Base-by-base conservation (phyloP, 345 rosid species). In the Microthlaspi erraticum region DNA sequence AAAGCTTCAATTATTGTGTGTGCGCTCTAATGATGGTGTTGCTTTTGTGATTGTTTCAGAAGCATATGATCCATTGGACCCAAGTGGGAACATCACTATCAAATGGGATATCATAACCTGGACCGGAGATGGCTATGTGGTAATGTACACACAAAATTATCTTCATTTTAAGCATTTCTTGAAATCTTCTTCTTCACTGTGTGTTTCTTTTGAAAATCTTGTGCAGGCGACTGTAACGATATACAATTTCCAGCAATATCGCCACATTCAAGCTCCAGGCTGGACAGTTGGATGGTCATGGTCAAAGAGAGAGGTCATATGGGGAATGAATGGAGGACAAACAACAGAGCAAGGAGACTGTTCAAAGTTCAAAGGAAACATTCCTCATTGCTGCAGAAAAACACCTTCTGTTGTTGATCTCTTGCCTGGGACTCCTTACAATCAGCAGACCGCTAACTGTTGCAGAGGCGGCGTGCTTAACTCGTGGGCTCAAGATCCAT, bases 281-380 rank as follows among this genome's bases (percentile, higher is more conserved):
- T 90, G 93, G 96, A 86, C 90, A 23, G 54, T 90, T 7, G 83
- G 85, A 41, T 90, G 96, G 96, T 37, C 76, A 73, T 90, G 96
- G 91, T 81, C 80, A 13, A 90, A 87, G 70, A 87, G 87, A 79
- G 96, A 90, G 64, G 90, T 90, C 64, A 85, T 87, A 67, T 90
- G 96, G 96, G 63, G 81, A 46, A 90, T 90, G 90, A 78, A 58
- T 12, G 96, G 96, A 39, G 85, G 86, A 46, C 96, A 90, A 80
- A 78, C 96, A 16, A 90, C 88, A 31, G 93, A 90, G 64, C 96
- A 87, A 82, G 96, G 93, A 62, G 96, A 87, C 42, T 87, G 96
- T 65, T 86, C 96, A 36, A 87, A 84, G 82, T 87, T 87, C 87
- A 87, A 87, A 69, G 91, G 84, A 68, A 84, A 23, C 63, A 78